Base-by-base conservation (phyloP, 1,139 yeast species). In the Chernovozyma sophiae-reginae region DNA sequence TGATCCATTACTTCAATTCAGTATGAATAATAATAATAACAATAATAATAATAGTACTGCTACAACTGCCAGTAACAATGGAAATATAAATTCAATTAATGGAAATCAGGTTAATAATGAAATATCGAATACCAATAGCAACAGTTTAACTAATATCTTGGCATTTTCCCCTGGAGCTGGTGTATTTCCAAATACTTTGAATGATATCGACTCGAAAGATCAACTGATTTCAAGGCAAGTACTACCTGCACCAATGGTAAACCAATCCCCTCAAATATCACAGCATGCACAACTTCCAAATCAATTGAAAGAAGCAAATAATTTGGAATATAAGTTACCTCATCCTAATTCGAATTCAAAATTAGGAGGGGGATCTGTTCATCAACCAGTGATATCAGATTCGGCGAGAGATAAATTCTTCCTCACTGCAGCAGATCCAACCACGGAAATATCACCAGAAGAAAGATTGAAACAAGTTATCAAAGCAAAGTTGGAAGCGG, bases 351-450 rank as follows among this genome's bases (percentile, higher is more conserved):
- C 26, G 10, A 28, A 32, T 16, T 19, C 32, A 7, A 13, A 25
- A 12, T 31, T 16, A 23, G 24, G 17, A 11, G 11, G 11, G 5
- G 14, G 19, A 33, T 16, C 25, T 14, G 18, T 40, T 8, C 64
- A 62, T 41, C 69, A 62, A 35, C 81, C 82, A 0, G 69, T 72
- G 26, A 71, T 80, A 8, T 79, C 86, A 0, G 92, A 82, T 47
- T 81, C 94, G 2, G 96, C 96, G 1, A 73, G 90, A 46, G 97
- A 90, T 56, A 89, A 89, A 60, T 92, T 92, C 61, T 90, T 92
- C 64, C 65, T 92, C 38, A 90, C 97, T 0, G 97, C 98, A 0
- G 97, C 97, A 0, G 97, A 92, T 55, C 98, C 98, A 1, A 85
- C 96, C 0, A 87, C 94, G 0, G 96, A 87, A 50, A 84, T 86